Conservation (phyloP, 257 asterid species). For the Solanum microdontum region DNA sequence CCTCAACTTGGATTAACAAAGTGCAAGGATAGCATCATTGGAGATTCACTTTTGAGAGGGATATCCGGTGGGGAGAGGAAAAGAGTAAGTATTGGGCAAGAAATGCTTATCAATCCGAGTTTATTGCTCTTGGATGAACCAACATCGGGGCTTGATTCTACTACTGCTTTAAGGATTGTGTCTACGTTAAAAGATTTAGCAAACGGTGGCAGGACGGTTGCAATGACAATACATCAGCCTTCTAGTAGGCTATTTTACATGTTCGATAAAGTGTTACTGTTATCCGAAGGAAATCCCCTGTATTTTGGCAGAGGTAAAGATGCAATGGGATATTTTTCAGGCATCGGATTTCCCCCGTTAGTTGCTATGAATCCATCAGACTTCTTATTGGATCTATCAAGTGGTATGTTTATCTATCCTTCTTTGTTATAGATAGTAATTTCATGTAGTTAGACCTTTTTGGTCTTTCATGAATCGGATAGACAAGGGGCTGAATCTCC, state of each 20-base stretch:
- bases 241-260: constrained; percentile 62
- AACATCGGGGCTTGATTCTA: constrained; percentile 77
- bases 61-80: constrained; percentile 77
- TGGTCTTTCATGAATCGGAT: not conserved
- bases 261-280: constrained; percentile 64
- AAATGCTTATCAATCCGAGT: constrained; percentile 73
- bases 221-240: constrained; percentile 84
- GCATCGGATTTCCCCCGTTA: constrained; percentile 37
- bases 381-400: constrained; percentile 71
- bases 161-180: constrained; percentile 62
- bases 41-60: constrained; percentile 39
- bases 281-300: constrained; percentile 63
- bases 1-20: constrained; percentile 43
- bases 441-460: not conserved
- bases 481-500: not conserved
- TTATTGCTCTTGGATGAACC: constrained; percentile 72
- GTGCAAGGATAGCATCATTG: constrained; percentile 46
- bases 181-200: constrained; percentile 45
- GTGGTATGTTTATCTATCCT: constrained; percentile 28
- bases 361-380: constrained; percentile 83
- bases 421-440: not conserved
- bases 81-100: constrained; percentile 79
- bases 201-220: constrained; percentile 48
- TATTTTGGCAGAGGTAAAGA: constrained; percentile 44
- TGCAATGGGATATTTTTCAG: constrained; percentile 47